These are phyloP conservation scores for Durusdinium trenchii DNA, from an alignment of 73 alveolate genomes.

Conservation along the genomic window DNA sequence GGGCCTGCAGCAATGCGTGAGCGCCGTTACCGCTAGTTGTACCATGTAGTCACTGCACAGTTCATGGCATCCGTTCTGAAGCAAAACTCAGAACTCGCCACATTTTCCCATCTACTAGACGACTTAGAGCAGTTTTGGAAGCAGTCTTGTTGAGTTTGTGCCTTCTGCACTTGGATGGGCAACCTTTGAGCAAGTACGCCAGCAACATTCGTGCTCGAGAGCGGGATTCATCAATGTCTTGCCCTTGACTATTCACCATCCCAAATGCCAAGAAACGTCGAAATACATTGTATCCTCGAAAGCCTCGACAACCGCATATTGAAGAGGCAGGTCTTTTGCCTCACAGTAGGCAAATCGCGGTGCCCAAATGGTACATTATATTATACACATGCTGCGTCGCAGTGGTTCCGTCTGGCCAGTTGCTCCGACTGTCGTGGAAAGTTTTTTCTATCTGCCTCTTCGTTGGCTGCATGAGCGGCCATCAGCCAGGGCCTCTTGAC, in stretches of 20 bases:
- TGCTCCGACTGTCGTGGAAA: too few species aligned
- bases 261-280: constrained; percentile 3
- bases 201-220: not conserved
- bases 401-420: too few species aligned
- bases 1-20: constrained; percentile 37
- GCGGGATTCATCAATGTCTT: not conserved
- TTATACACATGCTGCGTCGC: too few species aligned
- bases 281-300: constrained; percentile 20
- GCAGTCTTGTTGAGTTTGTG: not conserved
- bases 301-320: constrained; percentile 12
- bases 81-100: too few species aligned
- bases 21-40: too few species aligned
- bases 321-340: constrained; percentile 59
- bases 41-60: too few species aligned
- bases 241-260: not conserved
- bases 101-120: too few species aligned
- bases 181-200: not conserved
- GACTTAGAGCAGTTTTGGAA: too few species aligned
- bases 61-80: too few species aligned
- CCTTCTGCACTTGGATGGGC: constrained; percentile 56
- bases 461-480: constrained; percentile 8
- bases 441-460: not conserved
- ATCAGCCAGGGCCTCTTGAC: constrained; percentile 51
- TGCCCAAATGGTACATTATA: not conserved
- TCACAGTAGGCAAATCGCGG: not conserved